Base-by-base conservation (phyloP, 441 rosid genomes). In the Brassica hybrid region DNA sequence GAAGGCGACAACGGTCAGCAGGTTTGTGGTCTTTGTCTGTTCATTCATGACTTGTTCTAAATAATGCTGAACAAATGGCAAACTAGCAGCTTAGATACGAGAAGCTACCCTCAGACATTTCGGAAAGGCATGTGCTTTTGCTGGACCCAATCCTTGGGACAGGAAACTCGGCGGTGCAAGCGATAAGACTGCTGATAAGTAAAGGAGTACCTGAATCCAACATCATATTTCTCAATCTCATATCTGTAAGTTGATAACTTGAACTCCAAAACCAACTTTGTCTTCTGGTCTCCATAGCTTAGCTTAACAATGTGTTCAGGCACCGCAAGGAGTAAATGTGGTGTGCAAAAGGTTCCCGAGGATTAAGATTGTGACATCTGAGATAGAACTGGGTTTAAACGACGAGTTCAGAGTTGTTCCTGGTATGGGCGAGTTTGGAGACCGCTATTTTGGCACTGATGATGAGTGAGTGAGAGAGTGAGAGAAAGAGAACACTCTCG, bases 1-100 rank as follows among this genome's bases (percentile, higher is more conserved):
- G 99, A 94, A 90, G 99, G 99, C 9, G 99, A 94, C 88, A 91
- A 94, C 27, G 98, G 97, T 67, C 96, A 94, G 83, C 93, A 93
- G 98, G 97, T 94, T 70, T 57, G 69, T 71, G 14, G 5, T 36
- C 2, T 8, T 69, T 21, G 27, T 14, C 38, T 8, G 36, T 2
- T 75, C 56, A 4, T 7, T 61, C 41, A 19, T n/a, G 30, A 16
- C 17, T 16, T 78, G 75, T 73, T 21, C 57, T 63, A 58, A 41
- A 41, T 41, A 58, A 41, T 76, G 16, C 36, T 75, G 38, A 67
- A 71, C 68, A 70, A 74, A 23, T 76, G 68, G 65, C 57, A 14
- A 5, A 8, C 41, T 6, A 21, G 12, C 93, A 93, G 98, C 91
- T 95, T 65, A 91, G 89, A 69, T 95, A 93, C 68, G 99, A 95